Base-by-base conservation (phyloP, 352 stramenopile species). In the Thraustochytrium sp. region DNA sequence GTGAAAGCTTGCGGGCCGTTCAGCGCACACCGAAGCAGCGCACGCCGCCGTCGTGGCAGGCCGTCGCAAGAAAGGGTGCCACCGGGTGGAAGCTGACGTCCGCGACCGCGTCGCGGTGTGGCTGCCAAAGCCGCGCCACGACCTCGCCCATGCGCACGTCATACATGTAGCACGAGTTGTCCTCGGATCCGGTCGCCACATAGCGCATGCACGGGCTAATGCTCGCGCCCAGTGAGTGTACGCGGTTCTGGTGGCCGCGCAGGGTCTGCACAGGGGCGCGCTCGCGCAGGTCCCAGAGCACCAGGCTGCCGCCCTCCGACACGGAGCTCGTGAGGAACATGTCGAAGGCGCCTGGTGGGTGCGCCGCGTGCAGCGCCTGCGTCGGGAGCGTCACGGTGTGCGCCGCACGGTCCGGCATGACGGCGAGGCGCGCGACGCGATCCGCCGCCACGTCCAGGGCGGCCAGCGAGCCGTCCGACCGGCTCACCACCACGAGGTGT, bases 121-220 rank as follows among this genome's bases (percentile, higher is more conserved):
- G 88, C 0, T 86, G 21, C 44, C 44, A 72, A 2, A 65, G 26
- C 16, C 68, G 75, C 4, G 94, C 87, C 82, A 90, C 92, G 59
- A 86, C 86, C 29, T 63, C 21, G 26, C 84, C 76, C 23, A 87
- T 95, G 62, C 91, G 91, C 62, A 96, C 88, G 76, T 96, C 92
- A 87, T 95, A 96, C 54, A 96, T 65, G 83, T 94, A 95, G 13
- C 88, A 86, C 8, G 86, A 80, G 3, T 92, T 89, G 76, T 96
- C 92, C 86, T 96, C 92, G 0, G 90, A 95, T 46, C 92, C 92
- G 2, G 90, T 93, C 5, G 92, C 91, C 29, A 96, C 87, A 84
- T 95, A 96, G 4, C 92, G 90, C 91, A 95, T 94, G 87, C 92
- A 96, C 2, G 92, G 92, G 62, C 90, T 94, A 80, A 96, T 96